Base-by-base conservation (phyloP, 2,329 filamentous ascomycete genomes). In the Fusarium secorum region DNA sequence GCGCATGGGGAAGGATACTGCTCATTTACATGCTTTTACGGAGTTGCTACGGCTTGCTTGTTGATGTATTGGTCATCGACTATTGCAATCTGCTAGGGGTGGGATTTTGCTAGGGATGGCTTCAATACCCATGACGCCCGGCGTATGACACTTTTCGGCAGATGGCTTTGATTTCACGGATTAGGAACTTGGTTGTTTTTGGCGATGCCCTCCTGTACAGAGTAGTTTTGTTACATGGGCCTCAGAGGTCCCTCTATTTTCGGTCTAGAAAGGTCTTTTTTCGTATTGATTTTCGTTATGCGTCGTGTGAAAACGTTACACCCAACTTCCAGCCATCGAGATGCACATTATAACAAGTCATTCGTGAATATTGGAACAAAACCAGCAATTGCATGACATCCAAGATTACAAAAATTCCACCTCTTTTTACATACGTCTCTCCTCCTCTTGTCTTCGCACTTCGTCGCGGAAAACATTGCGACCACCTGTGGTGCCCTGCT, bases 381-480 rank as follows among this genome's bases (percentile, higher is more conserved):
- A 10, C 46, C 48, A 39, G 36, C 38, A 32, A 45, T 59, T 22
- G 60, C n/a, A 35, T 46, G 45, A 48, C 46, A 45, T 55, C 38
- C 30, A 42, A 45, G 30, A 55, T 45, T 39, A 24, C 22, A 28
- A 10, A 22, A 22, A 17, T 44, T 44, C 39, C 39, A 60, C 36
- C 48, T 65, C 36, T 53, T 66, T 66, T 66, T 67, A 74, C n/a
- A 66, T 61, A 18, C 45, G 68, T 53, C 83, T 81, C 74, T 83
- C 81, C 38, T 78, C 70, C 15, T 85, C 76, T 77, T 87, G 85
- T 71, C 86, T 81, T 64, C 75, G 78, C 70, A 87, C 62, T 79
- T 88, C 86, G 8, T 87, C 85, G 2, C 85, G 79, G 76, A 87
- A 87, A 10, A 79, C 76, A 56, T 87, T 87, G 33, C 76, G 72